Percentiles rank a stretch among this genome's conserved stretches.
Evolutionary conservation across 2,329 filamentous ascomycete genomes (phyloP).

Genomic region (Coleophoma eucalyptorum): DNA sequence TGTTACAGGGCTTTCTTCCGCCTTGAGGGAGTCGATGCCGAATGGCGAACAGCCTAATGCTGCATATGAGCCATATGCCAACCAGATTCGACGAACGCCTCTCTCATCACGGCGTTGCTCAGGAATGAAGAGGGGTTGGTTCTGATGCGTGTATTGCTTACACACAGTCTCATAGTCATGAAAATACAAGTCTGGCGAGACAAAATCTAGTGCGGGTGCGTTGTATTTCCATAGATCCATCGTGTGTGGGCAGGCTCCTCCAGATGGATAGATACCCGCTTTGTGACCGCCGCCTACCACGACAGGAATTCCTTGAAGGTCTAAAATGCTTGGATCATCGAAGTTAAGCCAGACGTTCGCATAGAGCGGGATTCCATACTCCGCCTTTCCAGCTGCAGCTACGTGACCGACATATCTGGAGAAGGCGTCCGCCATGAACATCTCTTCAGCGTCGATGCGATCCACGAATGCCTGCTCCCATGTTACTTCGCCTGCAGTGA

Average conservation of each 20-base stretch:
- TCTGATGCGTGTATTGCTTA: constrained; percentile 35
- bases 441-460: constrained; percentile 9
- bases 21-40: constrained; percentile 30
- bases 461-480: constrained; percentile 29
- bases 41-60: constrained; percentile 36
- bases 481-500: constrained; percentile 15
- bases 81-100: constrained; percentile 37
- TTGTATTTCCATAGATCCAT: constrained; percentile 35
- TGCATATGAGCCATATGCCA: constrained; percentile 35
- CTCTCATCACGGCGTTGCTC: constrained; percentile 46
- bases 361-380: constrained; percentile 15
- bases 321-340: constrained; percentile 17
- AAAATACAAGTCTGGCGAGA: constrained; percentile 45
- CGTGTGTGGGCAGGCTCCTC: constrained; percentile 28
- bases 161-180: constrained; percentile 42
- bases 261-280: constrained; percentile 33
- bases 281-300: constrained; percentile 30
- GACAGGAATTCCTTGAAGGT: constrained; percentile 24
- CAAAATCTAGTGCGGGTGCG: constrained; percentile 38
- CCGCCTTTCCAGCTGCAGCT: constrained; percentile 12
- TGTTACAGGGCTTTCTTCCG: constrained; percentile 8
- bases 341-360: constrained; percentile 18
- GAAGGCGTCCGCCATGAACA: constrained; percentile 16
- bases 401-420: constrained; percentile 11
- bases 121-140: constrained; percentile 45